Evolutionary conservation across 2,329 filamentous ascomycete genomes (phyloP).

Genomic region (Verticillium albo-atrum): DNA sequence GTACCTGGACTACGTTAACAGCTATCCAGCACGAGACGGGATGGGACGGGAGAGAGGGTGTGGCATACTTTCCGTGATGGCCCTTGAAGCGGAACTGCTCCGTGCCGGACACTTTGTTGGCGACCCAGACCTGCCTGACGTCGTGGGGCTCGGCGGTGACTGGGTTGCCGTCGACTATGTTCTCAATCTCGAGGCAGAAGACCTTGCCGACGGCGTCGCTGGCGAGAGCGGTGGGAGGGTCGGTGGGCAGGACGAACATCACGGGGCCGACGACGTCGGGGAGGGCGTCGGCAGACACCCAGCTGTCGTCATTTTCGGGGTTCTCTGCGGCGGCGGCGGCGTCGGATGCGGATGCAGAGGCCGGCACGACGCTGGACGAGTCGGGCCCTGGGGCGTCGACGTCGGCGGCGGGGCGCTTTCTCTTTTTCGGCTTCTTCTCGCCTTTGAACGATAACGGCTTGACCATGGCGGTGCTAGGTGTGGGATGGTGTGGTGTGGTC

Average conservation of each 20-base stretch:
- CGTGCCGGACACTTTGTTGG: conserved; percentile 76
- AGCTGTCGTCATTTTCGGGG: conserved; percentile 67
- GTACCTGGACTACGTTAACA: conserved; percentile 52
- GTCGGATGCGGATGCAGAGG: conserved; percentile 11
- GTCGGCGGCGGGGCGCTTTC: conserved; percentile 64
- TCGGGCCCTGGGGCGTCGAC: conserved; percentile 26
- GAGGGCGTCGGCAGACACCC: conserved; percentile 77
- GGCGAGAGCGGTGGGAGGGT: conserved; percentile 69
- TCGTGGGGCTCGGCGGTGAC: conserved; percentile 91
- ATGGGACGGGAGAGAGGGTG: not conserved
- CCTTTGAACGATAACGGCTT: conserved; percentile 94
- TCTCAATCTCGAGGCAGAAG: conserved; percentile 77
- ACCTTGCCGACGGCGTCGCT: conserved; percentile 85
- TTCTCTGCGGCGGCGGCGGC: conserved; percentile 11
- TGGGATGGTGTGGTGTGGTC: not conserved
- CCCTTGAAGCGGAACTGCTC: conserved; percentile 84
- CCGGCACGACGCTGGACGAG: conserved; percentile 5
- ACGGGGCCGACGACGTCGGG: conserved; percentile 77
- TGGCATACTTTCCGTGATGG: conserved; percentile 71
- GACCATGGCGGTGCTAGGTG: conserved; percentile 54
- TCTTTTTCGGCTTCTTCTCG: conserved; percentile 92
- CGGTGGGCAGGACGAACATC: conserved; percentile 75
- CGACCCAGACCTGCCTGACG: conserved; percentile 93
- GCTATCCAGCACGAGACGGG: not conserved
- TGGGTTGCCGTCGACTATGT: conserved; percentile 79